Evolutionary conservation across 1,139 yeast genomes (phyloP).

Genomic region (Yamadazyma conglobata): DNA sequence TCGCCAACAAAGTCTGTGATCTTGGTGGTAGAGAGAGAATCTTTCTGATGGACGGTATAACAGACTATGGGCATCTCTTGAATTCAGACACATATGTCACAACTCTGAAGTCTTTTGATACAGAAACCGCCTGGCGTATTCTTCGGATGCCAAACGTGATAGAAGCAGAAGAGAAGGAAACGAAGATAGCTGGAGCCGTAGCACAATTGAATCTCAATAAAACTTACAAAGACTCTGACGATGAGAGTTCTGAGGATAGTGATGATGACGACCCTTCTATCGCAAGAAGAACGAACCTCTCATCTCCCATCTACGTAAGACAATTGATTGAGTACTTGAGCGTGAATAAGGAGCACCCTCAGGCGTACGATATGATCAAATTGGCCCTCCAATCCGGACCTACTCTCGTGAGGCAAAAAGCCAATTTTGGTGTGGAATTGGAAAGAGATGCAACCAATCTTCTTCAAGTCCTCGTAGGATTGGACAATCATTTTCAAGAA

Average conservation of each 20-base stretch:
- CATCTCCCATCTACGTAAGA: conserved; percentile 58
- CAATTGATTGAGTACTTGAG: conserved; percentile 56
- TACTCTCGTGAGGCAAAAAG: conserved; percentile 51
- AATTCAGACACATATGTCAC: conserved; percentile 5
- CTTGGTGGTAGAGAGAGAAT: conserved; percentile 28
- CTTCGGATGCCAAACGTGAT: conserved; percentile 11
- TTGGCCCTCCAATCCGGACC: conserved; percentile 54
- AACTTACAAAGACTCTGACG: conserved; percentile 21
- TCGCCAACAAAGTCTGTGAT: conserved; percentile 46
- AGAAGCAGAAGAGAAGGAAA: conserved; percentile 4
- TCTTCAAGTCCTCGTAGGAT: conserved; percentile 41
- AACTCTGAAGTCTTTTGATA: background rate
- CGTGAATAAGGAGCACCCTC: conserved; percentile 38
- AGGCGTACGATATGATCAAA: conserved; percentile 49
- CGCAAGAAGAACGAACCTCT: conserved; percentile 31
- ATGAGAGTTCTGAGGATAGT: conserved; percentile 28
- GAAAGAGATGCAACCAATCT: conserved; percentile 45
- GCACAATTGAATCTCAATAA: conserved; percentile 9
- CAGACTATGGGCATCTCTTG: conserved; percentile 11
- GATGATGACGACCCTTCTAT: conserved; percentile 52
- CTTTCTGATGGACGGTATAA: conserved; percentile 22
- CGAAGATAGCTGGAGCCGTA: conserved; percentile 4
- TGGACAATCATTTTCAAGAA: conserved; percentile 49
- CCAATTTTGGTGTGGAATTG: conserved; percentile 53
- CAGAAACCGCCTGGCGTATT: conserved; percentile 16